Percentiles rank a stretch among this genome's conserved stretches.
These are phyloP conservation scores for Panicum hallii DNA, from an alignment of 202 grass and related monocot genomes.

Conservation along the genomic window DNA sequence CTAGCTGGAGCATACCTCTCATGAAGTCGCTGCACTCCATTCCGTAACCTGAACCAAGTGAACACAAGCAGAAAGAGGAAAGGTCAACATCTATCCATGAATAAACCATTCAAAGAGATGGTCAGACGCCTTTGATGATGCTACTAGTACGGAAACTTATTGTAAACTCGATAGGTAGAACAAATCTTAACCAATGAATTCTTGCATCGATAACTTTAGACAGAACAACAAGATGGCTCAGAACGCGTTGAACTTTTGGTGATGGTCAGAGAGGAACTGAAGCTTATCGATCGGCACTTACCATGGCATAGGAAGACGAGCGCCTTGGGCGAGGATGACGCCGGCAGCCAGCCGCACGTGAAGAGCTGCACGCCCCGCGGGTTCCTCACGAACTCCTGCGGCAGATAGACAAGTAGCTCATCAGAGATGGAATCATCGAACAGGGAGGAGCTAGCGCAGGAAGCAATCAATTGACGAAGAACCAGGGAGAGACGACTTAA, in stretches of 20 bases:
- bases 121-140: too few relatives aligned
- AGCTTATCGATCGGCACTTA: not conserved
- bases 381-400: conserved; percentile 83
- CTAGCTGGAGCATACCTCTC: conserved; percentile 54
- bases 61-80: not conserved
- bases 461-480: not conserved
- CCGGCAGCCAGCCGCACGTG: conserved; percentile 83
- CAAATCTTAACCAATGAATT: not conserved
- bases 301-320: conserved; percentile 97
- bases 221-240: not conserved
- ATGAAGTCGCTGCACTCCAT: conserved; percentile 96
- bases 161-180: not conserved
- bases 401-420: too few relatives aligned
- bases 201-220: not conserved
- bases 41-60: conserved; percentile 73
- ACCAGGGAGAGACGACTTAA: not conserved
- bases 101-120: not conserved
- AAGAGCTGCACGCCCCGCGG: conserved; percentile 78
- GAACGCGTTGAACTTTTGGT: not conserved
- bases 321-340: conserved; percentile 69
- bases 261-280: not conserved
- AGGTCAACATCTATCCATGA: not conserved
- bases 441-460: not conserved
- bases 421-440: conserved; percentile 13
- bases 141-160: not conserved